These are phyloP conservation scores for Linderina pennispora DNA, from an alignment of 192 early-diverging fungal genomes.

Conservation along the genomic window DNA sequence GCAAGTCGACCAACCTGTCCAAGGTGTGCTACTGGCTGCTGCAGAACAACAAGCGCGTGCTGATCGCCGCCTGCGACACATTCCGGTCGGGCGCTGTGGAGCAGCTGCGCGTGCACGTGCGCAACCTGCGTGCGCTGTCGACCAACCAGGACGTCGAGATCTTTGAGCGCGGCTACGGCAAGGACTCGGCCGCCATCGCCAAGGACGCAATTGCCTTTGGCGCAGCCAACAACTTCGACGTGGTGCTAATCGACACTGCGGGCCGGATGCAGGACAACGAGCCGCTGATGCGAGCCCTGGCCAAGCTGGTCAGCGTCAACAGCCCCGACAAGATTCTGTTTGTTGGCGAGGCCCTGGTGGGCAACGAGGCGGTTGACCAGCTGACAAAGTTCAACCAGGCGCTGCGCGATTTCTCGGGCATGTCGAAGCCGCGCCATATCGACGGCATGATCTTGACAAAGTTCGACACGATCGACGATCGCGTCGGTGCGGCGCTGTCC, in stretches of 20 bases:
- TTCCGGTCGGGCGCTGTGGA: conserved; percentile 96
- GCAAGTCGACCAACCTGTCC: conserved; percentile 89
- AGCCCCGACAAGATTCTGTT: conserved; percentile 95
- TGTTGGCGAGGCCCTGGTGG: conserved; percentile 95
- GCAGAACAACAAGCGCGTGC: conserved; percentile 80
- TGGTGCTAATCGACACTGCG: conserved; percentile 92
- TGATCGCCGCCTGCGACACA: conserved; percentile 96
- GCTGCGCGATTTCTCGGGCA: conserved; percentile 80
- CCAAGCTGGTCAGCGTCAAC: conserved; percentile 89
- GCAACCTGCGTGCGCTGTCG: conserved; percentile 78
- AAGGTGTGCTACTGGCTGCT: conserved; percentile 95
- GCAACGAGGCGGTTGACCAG: conserved; percentile 96
- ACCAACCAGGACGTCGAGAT: conserved; percentile 68
- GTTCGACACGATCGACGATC: conserved; percentile 96
- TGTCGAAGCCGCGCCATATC: conserved; percentile 78
- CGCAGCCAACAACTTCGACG: conserved; percentile 69
- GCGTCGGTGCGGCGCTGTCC: conserved; percentile 91
- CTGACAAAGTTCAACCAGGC: conserved; percentile 94
- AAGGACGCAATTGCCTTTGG: conserved; percentile 88
- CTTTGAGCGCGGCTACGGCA: conserved; percentile 94
- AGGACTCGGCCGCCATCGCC: conserved; percentile 92
- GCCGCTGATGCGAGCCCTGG: conserved; percentile 92
- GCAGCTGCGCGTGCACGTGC: conserved; percentile 84
- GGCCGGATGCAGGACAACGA: conserved; percentile 99
- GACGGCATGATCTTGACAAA: conserved; percentile 96